Evolutionary conservation across 129 eudicot genomes (phyloP), one percentile per base, ranked within the genome.

Genomic region (Saposhnikovia divaricata): DNA sequence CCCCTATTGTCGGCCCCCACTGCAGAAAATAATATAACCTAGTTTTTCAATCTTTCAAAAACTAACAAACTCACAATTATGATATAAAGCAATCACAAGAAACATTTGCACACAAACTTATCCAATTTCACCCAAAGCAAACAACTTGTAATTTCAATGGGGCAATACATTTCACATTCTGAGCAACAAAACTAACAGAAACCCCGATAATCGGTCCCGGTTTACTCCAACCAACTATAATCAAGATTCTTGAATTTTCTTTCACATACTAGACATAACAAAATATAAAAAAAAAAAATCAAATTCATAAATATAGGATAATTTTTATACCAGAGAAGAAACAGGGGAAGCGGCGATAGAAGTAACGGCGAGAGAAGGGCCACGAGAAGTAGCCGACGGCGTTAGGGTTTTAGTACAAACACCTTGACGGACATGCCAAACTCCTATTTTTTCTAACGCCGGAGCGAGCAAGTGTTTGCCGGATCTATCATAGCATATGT

Each of bases 361-460:
- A 37, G 93, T 91, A 78, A 91, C 93, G 42, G 93, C 93, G 38
- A 86, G 86, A 45, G 91, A 85, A 27, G 91, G 93, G 1, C 96
- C 96, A 10, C 88, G 89, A 19, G 95, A 79, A 69, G 85, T 76
- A 44, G 87, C 75, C 11, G 92, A 76, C 42, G 90, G 87, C 5
- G 94, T 9, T 34, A 95, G 95, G 4, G 93, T 89, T 80, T 90
- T 89, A 70, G 88, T 80, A 80, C 91, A 90, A 61, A 87, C 78
- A n/a, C 95, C 99, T 81, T 92, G 96, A 3, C 97, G 96, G 31
- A 95, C 90, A 48, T 90, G 90, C 99, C 99, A 95, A 38, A 95
- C 87, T 66, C 91, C 88, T 77, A 95, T 84, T 81, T 89, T 95
- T 77, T 95, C 99, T 10, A 95, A 88, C 9, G 96, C 99, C 85